Evolutionary conservation across 1,284 basidiomycete genomes (phyloP), one percentile per base, ranked within the genome.

Genomic region (Mycena citricolor): DNA sequence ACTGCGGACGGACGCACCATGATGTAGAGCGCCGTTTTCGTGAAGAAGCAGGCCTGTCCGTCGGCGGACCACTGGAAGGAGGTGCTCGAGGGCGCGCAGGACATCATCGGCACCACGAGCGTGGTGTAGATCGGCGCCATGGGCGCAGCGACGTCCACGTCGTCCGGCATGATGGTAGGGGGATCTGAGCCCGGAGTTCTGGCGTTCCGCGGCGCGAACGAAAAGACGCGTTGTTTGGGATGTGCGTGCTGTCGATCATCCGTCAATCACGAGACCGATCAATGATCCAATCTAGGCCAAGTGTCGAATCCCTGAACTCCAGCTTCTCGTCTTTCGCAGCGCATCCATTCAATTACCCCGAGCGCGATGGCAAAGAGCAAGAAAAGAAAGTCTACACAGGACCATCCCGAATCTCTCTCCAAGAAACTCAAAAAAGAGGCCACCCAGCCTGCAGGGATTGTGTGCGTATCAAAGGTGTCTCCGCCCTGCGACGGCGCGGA

Each of bases 51-150:
- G 1, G 79, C 64, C 57, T 90, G 87, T 0, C 86, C 86, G 47
- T 89, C 86, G 16, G 71, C 71, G 10, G 83, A 79, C 81, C 84
- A 87, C 59, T 86, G 82, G 7, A 89, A 57, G 56, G 73, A 74
- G 8, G 68, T 71, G 24, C 61, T 55, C 1, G 83, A 84, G 3
- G 86, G 80, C 32, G 71, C 67, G 6, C 77, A 69, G 10, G 79
- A 72, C 36, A 77, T 74, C 5, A 77, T 74, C 20, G 82, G 74
- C 28, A 86, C 63, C 46, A 61, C 74, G 13, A 86, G 58, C 14
- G 74, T 70, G 3, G 77, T 71, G 52, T 73, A 68, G 20, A 81
- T 64, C 8, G 50, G 39, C n/a, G 35, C 38, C 8, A 25, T 24
- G 7, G 23, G 8, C 7, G 5, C 25, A 26, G n/a, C 23, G 16